Percentiles rank a stretch among this genome's conserved stretches.
Conservation (phyloP, 1,284 basidiomycete species). For the Leccinum fallax region DNA sequence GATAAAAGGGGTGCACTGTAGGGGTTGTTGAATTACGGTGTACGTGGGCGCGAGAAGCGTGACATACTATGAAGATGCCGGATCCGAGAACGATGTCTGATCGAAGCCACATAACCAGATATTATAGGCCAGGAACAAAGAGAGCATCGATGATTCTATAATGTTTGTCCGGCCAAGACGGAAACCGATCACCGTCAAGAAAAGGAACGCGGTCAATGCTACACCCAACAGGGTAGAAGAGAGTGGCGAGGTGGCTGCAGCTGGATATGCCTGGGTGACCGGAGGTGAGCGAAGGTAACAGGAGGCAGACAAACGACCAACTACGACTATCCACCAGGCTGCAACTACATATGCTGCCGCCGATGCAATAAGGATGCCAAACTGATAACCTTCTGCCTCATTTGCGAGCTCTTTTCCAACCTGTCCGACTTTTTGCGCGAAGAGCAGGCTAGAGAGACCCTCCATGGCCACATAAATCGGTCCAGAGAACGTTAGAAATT, state of each 20-base stretch:
- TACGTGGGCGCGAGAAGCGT: not conserved
- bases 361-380: slow-evolving; percentile 69
- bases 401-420: slow-evolving; percentile 70
- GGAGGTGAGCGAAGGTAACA: slow-evolving; percentile 8
- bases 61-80: slow-evolving; percentile 75
- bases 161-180: slow-evolving; percentile 87
- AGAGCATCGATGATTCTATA: slow-evolving; percentile 87
- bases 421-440: slow-evolving; percentile 79
- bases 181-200: slow-evolving; percentile 91
- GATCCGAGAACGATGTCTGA: slow-evolving; percentile 65
- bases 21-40: slow-evolving; percentile 4
- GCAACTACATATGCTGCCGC: slow-evolving; percentile 76
- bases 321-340: slow-evolving; percentile 79
- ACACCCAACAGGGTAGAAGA: slow-evolving; percentile 86
- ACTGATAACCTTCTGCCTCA: slow-evolving; percentile 72
- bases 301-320: slow-evolving; percentile 40
- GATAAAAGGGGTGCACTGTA: slow-evolving; percentile 69
- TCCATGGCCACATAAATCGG: slow-evolving; percentile 83
- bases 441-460: slow-evolving; percentile 79
- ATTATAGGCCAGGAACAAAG: slow-evolving; percentile 85
- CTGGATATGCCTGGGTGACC: slow-evolving; percentile 64
- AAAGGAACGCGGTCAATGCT: slow-evolving; percentile 71
- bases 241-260: slow-evolving; percentile 77
- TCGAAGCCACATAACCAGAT: slow-evolving; percentile 83
- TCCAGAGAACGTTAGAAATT: slow-evolving; percentile 66